Conservation (phyloP, 108 stramenopile species). For the Phaeodactylum tricornutum region DNA sequence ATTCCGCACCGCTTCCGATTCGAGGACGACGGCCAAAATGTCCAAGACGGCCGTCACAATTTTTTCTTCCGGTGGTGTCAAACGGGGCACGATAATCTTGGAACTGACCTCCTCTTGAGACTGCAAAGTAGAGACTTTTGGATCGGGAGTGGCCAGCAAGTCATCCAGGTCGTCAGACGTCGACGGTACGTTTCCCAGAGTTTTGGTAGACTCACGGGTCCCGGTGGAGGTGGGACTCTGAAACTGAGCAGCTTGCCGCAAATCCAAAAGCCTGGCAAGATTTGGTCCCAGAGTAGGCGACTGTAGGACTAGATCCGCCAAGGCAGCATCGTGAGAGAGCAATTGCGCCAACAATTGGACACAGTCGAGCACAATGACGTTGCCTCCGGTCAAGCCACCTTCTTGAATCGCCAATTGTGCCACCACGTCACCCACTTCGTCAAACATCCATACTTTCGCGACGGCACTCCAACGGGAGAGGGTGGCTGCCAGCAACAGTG, state of each 20-base stretch:
- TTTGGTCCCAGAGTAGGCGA: slow-evolving; percentile 34
- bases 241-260: slow-evolving; percentile 46
- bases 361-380: slow-evolving; percentile 39
- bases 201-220: neutral
- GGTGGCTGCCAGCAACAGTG: slow-evolving; percentile 39
- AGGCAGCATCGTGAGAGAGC: slow-evolving; percentile 25
- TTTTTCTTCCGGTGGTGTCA: slow-evolving; percentile 26
- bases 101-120: neutral
- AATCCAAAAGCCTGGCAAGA: slow-evolving; percentile 58
- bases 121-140: neutral
- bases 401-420: slow-evolving; percentile 36
- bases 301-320: slow-evolving; percentile 37
- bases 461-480: slow-evolving; percentile 37
- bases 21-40: slow-evolving; percentile 41
- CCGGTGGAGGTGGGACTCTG: slow-evolving; percentile 3
- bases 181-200: neutral
- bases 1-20: slow-evolving; percentile 31
- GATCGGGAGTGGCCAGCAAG: slow-evolving; percentile 20
- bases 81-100: slow-evolving; percentile 15
- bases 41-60: slow-evolving; percentile 32
- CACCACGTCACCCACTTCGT: slow-evolving; percentile 42
- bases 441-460: slow-evolving; percentile 62
- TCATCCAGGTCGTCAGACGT: slow-evolving; percentile 68
- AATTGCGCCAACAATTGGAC: slow-evolving; percentile 37
- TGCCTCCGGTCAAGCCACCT: slow-evolving; percentile 33